Base-by-base conservation (phyloP, 768 basidiomycete genomes). In the Suillus plorans region DNA sequence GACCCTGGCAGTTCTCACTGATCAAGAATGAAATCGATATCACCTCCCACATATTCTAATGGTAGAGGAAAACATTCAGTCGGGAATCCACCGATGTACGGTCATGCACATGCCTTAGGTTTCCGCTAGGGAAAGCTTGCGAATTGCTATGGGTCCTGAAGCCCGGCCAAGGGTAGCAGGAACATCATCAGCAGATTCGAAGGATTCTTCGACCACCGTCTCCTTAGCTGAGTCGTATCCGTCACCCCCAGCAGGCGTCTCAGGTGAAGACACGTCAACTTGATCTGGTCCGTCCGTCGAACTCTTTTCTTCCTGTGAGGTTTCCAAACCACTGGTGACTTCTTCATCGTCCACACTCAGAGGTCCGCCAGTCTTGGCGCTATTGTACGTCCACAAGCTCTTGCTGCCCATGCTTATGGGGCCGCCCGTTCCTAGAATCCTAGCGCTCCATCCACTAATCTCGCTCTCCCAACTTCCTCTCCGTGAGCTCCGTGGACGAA, bases 401-500 rank as follows among this genome's bases (percentile, higher is more conserved):
- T 85, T 82, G 67, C 85, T 87, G 66, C 84, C 79, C 28, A 71
- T 72, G 1, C 84, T 77, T 6, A 83, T 79, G 28, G 82, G 82
- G 9, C 80, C 77, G 3, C 80, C 82, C 22, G 74, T 76, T 52
- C 85, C 84, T 6, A 78, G 73, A 37, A 90, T 77, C 66, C 83
- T 80, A 7, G 94, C 93, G 73, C 92, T 94, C 94, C 94, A 96
- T 50, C 90, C 84, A 68, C 92, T 95, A 31, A 86, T 89, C 71
- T 90, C 91, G 70, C 94, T 95, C 69, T 92, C 96, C 92, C 95
- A 96, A 71, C 94, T 96, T 0, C 91, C 91, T 70, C 93, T 82
- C 70, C 94, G 83, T 10, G 92, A 92, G 76, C 92, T 92, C 64
- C 95, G 80, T 1, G 93, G 92, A 66, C 95, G 80, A 69, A 97